Base-by-base conservation (phyloP, 305 asterid genomes). In the Fraxinus angustifolia region DNA sequence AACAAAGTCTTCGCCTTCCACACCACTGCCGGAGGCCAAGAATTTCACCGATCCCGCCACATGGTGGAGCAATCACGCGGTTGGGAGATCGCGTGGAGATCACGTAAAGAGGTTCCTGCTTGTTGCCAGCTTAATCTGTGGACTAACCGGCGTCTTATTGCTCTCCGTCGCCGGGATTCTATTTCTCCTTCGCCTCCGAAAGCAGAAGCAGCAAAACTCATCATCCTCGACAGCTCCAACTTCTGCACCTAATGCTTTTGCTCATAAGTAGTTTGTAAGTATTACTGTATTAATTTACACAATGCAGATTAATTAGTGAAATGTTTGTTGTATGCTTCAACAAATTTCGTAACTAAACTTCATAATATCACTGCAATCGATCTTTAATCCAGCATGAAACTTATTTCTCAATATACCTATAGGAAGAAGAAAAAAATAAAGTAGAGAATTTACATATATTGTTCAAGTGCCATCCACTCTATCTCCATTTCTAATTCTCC, bases 401-500 rank as follows among this genome's bases (percentile, higher is more conserved):
- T 84, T 79, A 82, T 84, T 81, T 80, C 83, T 62, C 75, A 72
- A 38, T 19, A 5, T 53, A 26, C 68, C 30, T 77, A 26, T 48
- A 35, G 11, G 45, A 72, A 76, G 19, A 33, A 71, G 14, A 17
- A 33, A 67, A 23, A 26, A 10, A 17, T 42, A 11, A 42, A 28
- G 65, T 8, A 34, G 14, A n/a, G 11, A 62, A 65, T 62, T 2
- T 83, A 73, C 78, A 35, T 19, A 76, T 85, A 87, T 50, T 80
- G 75, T 4, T 85, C 86, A 75, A 87, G 88, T 78, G 94, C 92
- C 73, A 86, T 75, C 91, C 97, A 92, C 83, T 92, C 97, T 70
- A 92, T 86, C 82, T 92, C 97, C 70, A 92, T 88, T 53, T 90
- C 88, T 48, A 92, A 40, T 76, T 88, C 93, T 65, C 95, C 92